Percentiles rank a stretch among this genome's conserved stretches.
Evolutionary conservation across 179 eudicot species (phyloP).

Genomic region (Spinacia oleracea): DNA sequence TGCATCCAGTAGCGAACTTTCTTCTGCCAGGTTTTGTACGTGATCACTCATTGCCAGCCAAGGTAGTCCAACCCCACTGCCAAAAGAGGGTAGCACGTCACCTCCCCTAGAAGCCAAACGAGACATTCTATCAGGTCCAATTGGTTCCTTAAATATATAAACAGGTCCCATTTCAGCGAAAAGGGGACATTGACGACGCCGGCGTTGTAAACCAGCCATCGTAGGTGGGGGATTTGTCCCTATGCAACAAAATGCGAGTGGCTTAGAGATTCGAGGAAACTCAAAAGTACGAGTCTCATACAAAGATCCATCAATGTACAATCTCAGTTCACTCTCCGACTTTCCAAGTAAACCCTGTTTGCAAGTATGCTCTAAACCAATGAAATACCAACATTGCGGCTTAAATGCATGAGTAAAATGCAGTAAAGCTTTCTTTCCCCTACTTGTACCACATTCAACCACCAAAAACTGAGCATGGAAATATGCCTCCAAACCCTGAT

Average conservation of each 20-base stretch:
- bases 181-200: conserved; percentile 96
- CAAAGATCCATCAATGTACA: conserved; percentile 91
- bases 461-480: conserved; percentile 99
- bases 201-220: conserved; percentile 97
- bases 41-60: conserved; percentile 82
- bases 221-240: conserved; percentile 99
- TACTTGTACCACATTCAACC: conserved; percentile 89
- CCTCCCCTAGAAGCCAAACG: conserved; percentile 98
- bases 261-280: conserved; percentile 87
- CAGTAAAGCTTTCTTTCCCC: conserved; percentile 88
- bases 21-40: conserved; percentile 71
- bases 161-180: conserved; percentile 99
- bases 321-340: conserved; percentile 85
- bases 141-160: conserved; percentile 89
- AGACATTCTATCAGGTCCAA: conserved; percentile 89
- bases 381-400: conserved; percentile 97
- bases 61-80: conserved; percentile 80
- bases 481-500: conserved; percentile 97
- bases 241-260: conserved; percentile 95
- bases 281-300: conserved; percentile 91
- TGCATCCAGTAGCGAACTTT: conserved; percentile 73
- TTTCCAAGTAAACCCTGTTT: conserved; percentile 93
- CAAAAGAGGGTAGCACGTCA: conserved; percentile 89
- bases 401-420: conserved; percentile 99
- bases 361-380: conserved; percentile 94